Evolutionary conservation across 108 stramenopile genomes (phyloP), one percentile per base, ranked within the genome.

Genomic region (Stephanodiscus triporus): DNA sequence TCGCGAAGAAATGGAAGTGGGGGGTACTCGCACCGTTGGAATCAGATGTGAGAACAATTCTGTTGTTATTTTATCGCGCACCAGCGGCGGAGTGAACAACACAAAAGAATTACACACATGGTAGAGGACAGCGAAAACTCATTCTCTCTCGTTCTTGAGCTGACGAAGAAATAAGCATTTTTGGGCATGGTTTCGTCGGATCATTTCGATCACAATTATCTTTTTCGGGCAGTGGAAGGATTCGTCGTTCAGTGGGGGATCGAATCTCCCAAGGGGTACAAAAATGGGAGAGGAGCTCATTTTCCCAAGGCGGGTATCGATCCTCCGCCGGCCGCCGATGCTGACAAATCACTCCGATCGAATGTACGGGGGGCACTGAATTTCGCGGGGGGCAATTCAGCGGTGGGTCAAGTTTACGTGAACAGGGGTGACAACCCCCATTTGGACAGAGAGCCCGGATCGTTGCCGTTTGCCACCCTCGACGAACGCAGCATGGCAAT

Each of bases 211-310:
- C 75, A 75, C 36, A 71, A 57, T 29, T 81, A 76, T 40, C 17
- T 76, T 10, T 76, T 76, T 63, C 68, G 80, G n/a, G 75, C 62
- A 8, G 75, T 81, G 29, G 56, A 70, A 45, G 69, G 75, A 1
- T 81, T 81, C 20, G 66, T 81, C 48, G 80, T 76, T 17, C 80
- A 81, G 38, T 73, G 68, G 68, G 80, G 80, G 1, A 81, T 81
- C 14, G 63, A 76, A 64, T 53, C 72, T 47, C 62, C 68, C 10
- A 66, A 40, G 26, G 22, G 24, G 30, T 26, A 45, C n/a, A 29
- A 2, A 29, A 9, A 49, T 16, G 48, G 30, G 17, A 13, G 6
- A 57, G n/a, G n/a, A n/a, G n/a, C n/a, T n/a, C n/a, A 72, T 26
- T 73, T 73, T 64, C 36, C 64, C 27, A 73, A 81, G 51, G 71